Conservation (phyloP, 1,139 yeast genomes). For the Suhomyces taliae region DNA sequence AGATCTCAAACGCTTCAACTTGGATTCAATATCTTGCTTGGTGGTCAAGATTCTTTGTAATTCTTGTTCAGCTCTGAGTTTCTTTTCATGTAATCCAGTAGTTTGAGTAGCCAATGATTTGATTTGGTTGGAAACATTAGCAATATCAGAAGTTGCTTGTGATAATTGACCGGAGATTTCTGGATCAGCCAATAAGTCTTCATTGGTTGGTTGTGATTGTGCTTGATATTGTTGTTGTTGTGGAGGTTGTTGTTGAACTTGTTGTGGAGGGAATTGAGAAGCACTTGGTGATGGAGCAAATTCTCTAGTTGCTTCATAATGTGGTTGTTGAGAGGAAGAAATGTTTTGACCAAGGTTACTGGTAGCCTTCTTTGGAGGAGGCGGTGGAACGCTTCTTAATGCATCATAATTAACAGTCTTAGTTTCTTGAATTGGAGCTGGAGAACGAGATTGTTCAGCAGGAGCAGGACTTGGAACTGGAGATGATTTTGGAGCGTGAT, state of each 20-base stretch:
- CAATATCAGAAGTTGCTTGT: constrained; percentile 80
- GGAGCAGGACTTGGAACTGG: constrained; percentile 3
- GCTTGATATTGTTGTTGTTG: not conserved
- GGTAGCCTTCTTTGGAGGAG: constrained; percentile 28
- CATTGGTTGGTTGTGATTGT: constrained; percentile 22
- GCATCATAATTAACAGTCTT: constrained; percentile 46
- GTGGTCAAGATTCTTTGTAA: constrained; percentile 60
- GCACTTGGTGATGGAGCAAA: not conserved
- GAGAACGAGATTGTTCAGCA: constrained; percentile 5
- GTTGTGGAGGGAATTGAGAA: not conserved
- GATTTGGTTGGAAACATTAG: constrained; percentile 83
- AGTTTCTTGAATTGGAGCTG: constrained; percentile 10
- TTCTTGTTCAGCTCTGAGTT: constrained; percentile 75
- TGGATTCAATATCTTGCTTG: constrained; percentile 70
- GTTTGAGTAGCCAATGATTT: constrained; percentile 78
- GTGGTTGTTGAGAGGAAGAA: constrained; percentile 6
- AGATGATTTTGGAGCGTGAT: constrained; percentile 16
- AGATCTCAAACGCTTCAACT: constrained; percentile 62
- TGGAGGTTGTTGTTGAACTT: not conserved
- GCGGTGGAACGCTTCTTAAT: constrained; percentile 50
- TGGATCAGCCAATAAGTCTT: constrained; percentile 57
- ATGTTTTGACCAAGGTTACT: constrained; percentile 1
- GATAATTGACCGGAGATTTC: constrained; percentile 69
- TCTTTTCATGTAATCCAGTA: constrained; percentile 65
- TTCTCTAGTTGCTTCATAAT: constrained; percentile 4